Evolutionary conservation across 2,329 filamentous ascomycete species (phyloP).

Genomic region (Phaeosphaeriaceae sp.): DNA sequence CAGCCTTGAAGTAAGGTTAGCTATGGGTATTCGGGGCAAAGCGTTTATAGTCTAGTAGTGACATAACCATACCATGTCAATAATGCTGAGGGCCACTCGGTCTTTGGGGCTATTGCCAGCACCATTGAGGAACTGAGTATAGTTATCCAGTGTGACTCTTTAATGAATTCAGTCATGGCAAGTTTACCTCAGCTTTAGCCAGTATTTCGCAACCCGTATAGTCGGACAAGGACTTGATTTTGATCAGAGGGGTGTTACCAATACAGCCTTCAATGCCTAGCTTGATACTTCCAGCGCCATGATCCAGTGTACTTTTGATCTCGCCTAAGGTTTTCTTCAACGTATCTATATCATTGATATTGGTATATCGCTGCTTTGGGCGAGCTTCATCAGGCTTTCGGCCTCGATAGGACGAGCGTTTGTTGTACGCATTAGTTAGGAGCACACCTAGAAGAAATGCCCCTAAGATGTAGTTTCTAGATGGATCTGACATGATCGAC

Average conservation of each 20-base stretch:
- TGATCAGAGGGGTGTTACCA: slow-evolving; percentile 88
- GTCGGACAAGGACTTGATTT: slow-evolving; percentile 82
- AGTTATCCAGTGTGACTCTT: slow-evolving; percentile 2
- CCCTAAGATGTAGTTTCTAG: slow-evolving; percentile 66
- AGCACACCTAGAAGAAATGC: slow-evolving; percentile 81
- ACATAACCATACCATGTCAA: slow-evolving; percentile 61
- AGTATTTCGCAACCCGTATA: slow-evolving; percentile 89
- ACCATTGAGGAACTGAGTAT: slow-evolving; percentile 78
- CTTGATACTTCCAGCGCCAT: slow-evolving; percentile 56
- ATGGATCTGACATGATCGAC: slow-evolving; percentile 40
- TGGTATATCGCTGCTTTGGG: slow-evolving; percentile 25
- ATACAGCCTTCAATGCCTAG: slow-evolving; percentile 91
- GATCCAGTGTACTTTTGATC: slow-evolving; percentile 18
- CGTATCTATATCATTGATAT: slow-evolving; percentile 30
- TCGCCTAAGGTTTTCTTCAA: slow-evolving; percentile 33
- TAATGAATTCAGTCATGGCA: neutral
- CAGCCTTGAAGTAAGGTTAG: slow-evolving; percentile 62
- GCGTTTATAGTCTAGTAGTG: no score
- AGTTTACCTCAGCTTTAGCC: slow-evolving; percentile 79
- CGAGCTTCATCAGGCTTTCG: slow-evolving; percentile 19
- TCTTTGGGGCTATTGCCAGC: slow-evolving; percentile 95
- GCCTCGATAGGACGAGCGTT: slow-evolving; percentile 16
- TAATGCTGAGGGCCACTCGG: slow-evolving; percentile 89
- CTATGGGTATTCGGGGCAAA: neutral
- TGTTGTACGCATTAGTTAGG: slow-evolving; percentile 58